Base-by-base conservation (phyloP, 164 flowering plant species). In the Cinnamomum chago region DNA sequence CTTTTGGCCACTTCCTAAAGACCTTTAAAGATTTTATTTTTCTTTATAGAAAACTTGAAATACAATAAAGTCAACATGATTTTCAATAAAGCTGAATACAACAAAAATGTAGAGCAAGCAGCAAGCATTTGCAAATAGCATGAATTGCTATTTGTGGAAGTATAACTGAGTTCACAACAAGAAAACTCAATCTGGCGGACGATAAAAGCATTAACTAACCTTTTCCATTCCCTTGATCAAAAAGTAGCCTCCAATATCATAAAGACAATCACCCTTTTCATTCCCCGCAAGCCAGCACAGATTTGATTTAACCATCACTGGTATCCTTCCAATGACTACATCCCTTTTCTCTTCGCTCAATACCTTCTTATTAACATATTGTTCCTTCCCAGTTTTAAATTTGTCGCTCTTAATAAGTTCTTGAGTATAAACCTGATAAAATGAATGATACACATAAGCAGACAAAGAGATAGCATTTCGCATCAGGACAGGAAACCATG, bases 251-350 rank as follows among this genome's bases (percentile, higher is more conserved):
- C 99, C 99, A 68, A 82, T 87, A 72, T 95, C 99, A 82, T 87
- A 95, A 55, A 88, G 95, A 80, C 99, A 95, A 62, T 93, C 99
- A 64, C 72, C 81, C 74, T 83, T 88, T 20, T 84, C 88, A 47
- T 50, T 66, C 9, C 58, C 87, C 72, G 72, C 83, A 91, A 90
- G 86, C 93, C 96, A 89, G 82, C 99, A 95, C 3, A 89, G 76
- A 35, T 86, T 86, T 23, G 99, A 95, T 62, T 79, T 90, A 75
- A 95, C 98, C 99, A 95, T 95, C 52, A 95, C 94, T n/a, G 99
- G 99, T 27, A 95, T 78, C 71, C 90, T 85, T 67, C 99, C 99
- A 65, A 95, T 78, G 20, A 81, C 50, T 2, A 92, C 81, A 9
- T 87, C 90, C 68, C 78, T 83, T 10, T 55, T 73, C 1, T 86